Base-by-base conservation (phyloP, 2,329 filamentous ascomycete species). In the Aspergillaceae sp. region DNA sequence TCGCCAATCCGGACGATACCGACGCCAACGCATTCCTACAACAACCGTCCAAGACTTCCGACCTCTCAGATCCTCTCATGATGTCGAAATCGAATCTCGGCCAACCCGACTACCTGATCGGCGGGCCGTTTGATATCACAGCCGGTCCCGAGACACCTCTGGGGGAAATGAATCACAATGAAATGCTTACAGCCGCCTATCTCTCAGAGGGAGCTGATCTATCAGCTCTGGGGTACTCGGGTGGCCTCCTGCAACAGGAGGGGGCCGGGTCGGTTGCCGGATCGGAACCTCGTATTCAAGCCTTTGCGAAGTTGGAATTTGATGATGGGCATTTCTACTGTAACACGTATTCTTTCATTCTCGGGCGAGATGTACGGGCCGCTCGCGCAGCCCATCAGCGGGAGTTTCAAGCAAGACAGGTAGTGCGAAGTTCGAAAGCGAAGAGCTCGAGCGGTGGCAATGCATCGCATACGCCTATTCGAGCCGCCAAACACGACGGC, bases 281-380 rank as follows among this genome's bases (percentile, higher is more conserved):
- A 10, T 70, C 68, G 1, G 68, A 71, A 49, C 68, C 68, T 40
- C 61, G 65, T 41, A 76, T 80, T 49, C 73, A 77, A 52, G 80
- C 79, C 32, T 83, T 79, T 62, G 80, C 80, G 36, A 80, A 81
- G 59, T 70, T 84, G 41, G 75, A 78, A 56, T 83, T 84, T 59
- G 73, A 77, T 43, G 80, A 84, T 63, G 79, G 80, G 44, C 78
- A 80, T 56, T 83, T 80, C 59, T 82, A 82, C 58, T 77, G 82
- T 66, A 80, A 77, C 51, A 82, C 78, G 4, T 78, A 78, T 55
- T 75, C 77, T 29, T 76, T 83, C 47, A 74, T 79, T 43, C 68
- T 84, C n/a, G 79, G 79, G 37, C 76, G 80, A 59, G 79, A 83
- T 62, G 70, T 78, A 41, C 70, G 73, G 49, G 74, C 74, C 5